Conservation (phyloP, 2,329 filamentous ascomycete species). For the Cercospora janseana region DNA sequence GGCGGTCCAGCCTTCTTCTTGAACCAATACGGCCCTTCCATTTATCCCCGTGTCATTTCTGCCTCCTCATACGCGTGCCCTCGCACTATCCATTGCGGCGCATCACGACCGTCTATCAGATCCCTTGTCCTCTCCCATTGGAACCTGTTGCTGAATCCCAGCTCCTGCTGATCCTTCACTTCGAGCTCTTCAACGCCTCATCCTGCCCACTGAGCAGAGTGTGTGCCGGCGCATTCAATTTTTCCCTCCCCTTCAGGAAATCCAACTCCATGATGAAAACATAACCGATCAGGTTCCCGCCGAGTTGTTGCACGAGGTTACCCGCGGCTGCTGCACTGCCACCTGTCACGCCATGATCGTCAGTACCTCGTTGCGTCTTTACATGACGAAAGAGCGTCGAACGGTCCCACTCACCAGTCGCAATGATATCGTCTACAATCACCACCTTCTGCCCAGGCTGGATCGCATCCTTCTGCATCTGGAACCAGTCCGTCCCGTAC, state of each 20-base stretch:
- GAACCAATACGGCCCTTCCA: too few relatives aligned
- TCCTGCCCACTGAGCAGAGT: conserved; percentile 73
- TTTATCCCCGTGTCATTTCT: too few relatives aligned
- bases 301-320: conserved; percentile 79
- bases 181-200: conserved; percentile 30
- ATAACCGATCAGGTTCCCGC: conserved; percentile 82
- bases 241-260: conserved; percentile 86
- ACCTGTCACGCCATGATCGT: conserved; percentile 53
- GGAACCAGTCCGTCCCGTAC: conserved; percentile 91
- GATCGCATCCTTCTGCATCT: conserved; percentile 87
- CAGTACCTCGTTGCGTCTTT: not conserved
- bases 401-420: conserved; percentile 68
- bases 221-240: conserved; percentile 78
- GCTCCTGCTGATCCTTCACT: not conserved
- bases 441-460: conserved; percentile 84
- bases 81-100: too few relatives aligned
- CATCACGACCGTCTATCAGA: too few relatives aligned
- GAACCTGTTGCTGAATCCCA: not conserved
- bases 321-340: conserved; percentile 88
- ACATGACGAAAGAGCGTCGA: not conserved
- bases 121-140: too few relatives aligned
- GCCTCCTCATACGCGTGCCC: too few relatives aligned
- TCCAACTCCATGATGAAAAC: conserved; percentile 95
- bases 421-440: conserved; percentile 96
- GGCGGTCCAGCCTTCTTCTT: too few relatives aligned